These are phyloP conservation scores for Gynochthodes officinalis DNA, from an alignment of 257 asterid species.

Conservation along the genomic window DNA sequence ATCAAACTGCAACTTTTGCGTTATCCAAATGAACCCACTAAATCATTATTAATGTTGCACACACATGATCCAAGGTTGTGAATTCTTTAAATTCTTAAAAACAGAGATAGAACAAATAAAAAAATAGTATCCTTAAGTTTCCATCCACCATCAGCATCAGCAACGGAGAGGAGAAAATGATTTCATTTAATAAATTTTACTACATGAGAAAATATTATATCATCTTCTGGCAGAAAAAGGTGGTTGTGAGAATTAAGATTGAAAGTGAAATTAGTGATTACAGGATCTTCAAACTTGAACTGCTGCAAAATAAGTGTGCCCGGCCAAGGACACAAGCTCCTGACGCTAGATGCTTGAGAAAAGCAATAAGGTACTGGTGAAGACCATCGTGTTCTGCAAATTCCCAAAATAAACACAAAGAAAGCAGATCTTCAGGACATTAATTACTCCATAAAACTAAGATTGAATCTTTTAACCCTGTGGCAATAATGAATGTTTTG, in stretches of 20 bases:
- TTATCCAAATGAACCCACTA: neutral
- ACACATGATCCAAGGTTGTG: neutral
- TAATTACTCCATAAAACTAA: neutral
- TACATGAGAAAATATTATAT: slow-evolving; percentile 60
- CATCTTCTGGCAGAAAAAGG: slow-evolving; percentile 38
- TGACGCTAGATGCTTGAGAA: slow-evolving; percentile 33
- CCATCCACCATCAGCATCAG: too few species aligned
- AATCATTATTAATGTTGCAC: neutral
- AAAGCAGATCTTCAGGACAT: neutral
- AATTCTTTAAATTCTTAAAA: neutral
- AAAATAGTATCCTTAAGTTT: neutral
- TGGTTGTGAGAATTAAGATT: slow-evolving; percentile 39
- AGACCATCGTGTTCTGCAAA: slow-evolving; percentile 64
- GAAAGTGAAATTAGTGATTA: slow-evolving; percentile 12
- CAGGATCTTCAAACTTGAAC: slow-evolving; percentile 62
- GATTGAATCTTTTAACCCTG: too few species aligned
- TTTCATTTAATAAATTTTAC: neutral
- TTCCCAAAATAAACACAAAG: slow-evolving; percentile 8
- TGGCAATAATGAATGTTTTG: too few species aligned
- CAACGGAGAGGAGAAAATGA: neutral
- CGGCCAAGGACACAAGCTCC: slow-evolving; percentile 57
- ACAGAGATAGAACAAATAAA: neutral
- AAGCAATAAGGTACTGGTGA: slow-evolving; percentile 25
- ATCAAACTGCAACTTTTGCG: neutral
- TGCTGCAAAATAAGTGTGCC: slow-evolving; percentile 47